A percentile compares a stretch with the other conserved stretches of the same genome.
Evolutionary conservation across 345 rosid genomes (phyloP).

Genomic region (Durio zibethinus): DNA sequence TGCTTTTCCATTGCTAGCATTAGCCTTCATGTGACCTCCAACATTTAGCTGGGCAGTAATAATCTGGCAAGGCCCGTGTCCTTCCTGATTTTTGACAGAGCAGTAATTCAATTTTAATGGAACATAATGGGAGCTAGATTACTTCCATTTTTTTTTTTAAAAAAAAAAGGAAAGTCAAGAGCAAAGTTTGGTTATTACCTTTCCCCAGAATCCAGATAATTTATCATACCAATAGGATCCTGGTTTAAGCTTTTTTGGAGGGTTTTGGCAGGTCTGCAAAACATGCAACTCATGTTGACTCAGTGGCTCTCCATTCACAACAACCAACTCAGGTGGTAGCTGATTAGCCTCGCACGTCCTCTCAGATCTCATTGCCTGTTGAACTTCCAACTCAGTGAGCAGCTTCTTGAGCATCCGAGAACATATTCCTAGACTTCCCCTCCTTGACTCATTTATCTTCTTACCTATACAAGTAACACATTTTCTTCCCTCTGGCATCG

Average conservation of each 20-base stretch:
- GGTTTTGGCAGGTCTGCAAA: constrained; percentile 60
- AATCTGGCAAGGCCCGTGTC: constrained; percentile 73
- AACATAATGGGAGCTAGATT: not conserved
- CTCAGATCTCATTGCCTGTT: constrained; percentile 60
- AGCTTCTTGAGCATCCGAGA: constrained; percentile 58
- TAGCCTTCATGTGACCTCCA: constrained; percentile 40
- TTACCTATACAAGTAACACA: constrained; percentile 68
- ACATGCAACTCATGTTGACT: constrained; percentile 38
- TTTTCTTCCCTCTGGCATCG: constrained; percentile 94
- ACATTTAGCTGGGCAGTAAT: constrained; percentile 50
- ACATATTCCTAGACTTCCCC: constrained; percentile 56
- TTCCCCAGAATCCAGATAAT: constrained; percentile 86
- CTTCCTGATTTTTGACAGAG: constrained; percentile 47
- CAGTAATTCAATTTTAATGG: constrained; percentile 14
- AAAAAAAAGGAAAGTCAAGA: not conserved
- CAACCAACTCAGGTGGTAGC: constrained; percentile 58
- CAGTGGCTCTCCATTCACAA: constrained; percentile 55
- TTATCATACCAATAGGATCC: constrained; percentile 89
- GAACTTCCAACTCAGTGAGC: constrained; percentile 47
- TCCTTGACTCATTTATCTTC: constrained; percentile 56
- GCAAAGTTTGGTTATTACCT: constrained; percentile 43
- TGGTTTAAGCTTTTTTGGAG: constrained; percentile 70
- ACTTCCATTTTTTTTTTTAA: not conserved
- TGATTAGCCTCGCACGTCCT: constrained; percentile 56
- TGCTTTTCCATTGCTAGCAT: constrained; percentile 81